A percentile compares a stretch with the other conserved stretches of the same genome.
phyloP scores from a whole-genome alignment of 2,329 filamentous ascomycete species.

The Cadophora malorum region DNA sequence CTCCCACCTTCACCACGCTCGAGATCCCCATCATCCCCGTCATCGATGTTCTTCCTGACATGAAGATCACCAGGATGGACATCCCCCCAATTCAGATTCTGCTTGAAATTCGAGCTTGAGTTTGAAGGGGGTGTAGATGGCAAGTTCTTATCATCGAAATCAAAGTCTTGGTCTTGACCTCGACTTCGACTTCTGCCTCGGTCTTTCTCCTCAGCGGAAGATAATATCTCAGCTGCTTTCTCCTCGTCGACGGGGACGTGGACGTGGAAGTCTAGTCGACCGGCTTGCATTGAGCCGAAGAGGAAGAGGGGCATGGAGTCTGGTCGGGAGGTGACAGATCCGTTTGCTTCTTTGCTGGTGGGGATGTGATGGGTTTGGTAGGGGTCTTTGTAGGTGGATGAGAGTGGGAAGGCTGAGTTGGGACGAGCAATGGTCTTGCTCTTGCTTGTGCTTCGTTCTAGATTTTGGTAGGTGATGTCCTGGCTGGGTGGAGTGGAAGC shows the following conservation, averaged over 20 bases:
- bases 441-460: not conserved
- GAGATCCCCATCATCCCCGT: not conserved
- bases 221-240: not conserved
- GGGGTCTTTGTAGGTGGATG: not conserved
- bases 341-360: not conserved
- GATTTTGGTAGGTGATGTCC: not conserved
- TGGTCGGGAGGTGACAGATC: not conserved
- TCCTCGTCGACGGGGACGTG: not conserved
- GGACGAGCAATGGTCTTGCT: not conserved
- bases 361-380: not conserved
- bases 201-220: not conserved
- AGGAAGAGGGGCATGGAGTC: constrained; percentile 4
- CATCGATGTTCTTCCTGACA: not conserved
- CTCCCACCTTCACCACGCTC: not conserved
- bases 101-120: too few species aligned
- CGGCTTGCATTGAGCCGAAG: not conserved
- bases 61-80: not conserved
- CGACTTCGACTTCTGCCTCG: not conserved
- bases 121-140: not conserved
- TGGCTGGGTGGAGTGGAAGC: not conserved
- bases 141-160: not conserved
- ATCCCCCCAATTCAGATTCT: not conserved
- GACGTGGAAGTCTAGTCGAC: not conserved
- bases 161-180: not conserved
- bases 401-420: not conserved